These are phyloP conservation scores for Middelhovenomyces tepae DNA, from an alignment of 805 yeast species.

Conservation along the genomic window DNA sequence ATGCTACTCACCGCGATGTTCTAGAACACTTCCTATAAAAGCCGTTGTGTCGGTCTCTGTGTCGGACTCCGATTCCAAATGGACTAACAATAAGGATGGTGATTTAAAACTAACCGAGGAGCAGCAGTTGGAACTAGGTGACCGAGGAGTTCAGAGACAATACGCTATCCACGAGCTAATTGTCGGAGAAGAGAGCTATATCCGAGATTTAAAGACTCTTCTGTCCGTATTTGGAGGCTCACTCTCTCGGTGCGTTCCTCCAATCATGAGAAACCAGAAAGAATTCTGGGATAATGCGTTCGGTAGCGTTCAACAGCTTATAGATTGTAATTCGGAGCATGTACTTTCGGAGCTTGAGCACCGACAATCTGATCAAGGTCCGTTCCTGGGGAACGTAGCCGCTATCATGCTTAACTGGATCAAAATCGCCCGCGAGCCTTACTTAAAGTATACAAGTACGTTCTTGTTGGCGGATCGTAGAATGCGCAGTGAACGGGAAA, in stretches of 20 bases:
- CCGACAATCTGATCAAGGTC: slow-evolving; percentile 54
- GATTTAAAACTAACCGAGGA: slow-evolving; percentile 15
- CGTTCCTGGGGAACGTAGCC: slow-evolving; percentile 55
- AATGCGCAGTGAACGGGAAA: slow-evolving; percentile 35
- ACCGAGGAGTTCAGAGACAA: slow-evolving; percentile 50
- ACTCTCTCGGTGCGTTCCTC: slow-evolving; percentile 32
- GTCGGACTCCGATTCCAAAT: slow-evolving; percentile 15
- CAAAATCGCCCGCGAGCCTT: slow-evolving; percentile 42
- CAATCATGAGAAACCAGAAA: slow-evolving; percentile 41
- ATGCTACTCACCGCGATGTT: slow-evolving; percentile 25
- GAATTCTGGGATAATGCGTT: slow-evolving; percentile 53
- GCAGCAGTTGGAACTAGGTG: slow-evolving; percentile 16
- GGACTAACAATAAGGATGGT: slow-evolving; percentile 20
- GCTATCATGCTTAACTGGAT: slow-evolving; percentile 61
- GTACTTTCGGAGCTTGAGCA: slow-evolving; percentile 50
- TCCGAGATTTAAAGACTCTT: slow-evolving; percentile 58
- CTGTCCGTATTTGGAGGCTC: slow-evolving; percentile 47
- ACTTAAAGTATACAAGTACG: slow-evolving; percentile 48
- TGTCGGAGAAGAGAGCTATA: slow-evolving; percentile 58
- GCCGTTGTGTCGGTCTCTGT: slow-evolving; percentile 13
- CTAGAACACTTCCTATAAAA: slow-evolving; percentile 16
- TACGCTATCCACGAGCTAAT: slow-evolving; percentile 70
- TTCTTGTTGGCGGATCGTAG: slow-evolving; percentile 31
- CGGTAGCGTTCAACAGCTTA: slow-evolving; percentile 45
- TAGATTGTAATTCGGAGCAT: slow-evolving; percentile 44